A percentile compares a stretch with the other conserved stretches of the same genome.
phyloP scores from a whole-genome alignment of 1,284 basidiomycete genomes.

The Marasmius oreades region DNA sequence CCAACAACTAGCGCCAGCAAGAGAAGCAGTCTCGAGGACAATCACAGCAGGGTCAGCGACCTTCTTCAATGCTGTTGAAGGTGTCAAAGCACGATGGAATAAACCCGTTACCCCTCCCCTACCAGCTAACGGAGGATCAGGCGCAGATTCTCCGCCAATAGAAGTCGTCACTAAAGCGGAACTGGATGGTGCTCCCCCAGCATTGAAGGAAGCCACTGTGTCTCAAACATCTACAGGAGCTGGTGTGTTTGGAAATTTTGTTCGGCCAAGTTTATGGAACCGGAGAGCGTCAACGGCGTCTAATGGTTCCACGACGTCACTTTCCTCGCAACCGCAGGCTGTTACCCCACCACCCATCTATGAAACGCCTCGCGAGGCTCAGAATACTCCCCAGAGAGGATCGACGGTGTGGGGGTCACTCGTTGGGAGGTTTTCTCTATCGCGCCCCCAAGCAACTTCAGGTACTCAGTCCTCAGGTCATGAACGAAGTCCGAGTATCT shows the following conservation, averaged over 20 bases:
- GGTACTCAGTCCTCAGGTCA: neutral
- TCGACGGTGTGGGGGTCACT: neutral
- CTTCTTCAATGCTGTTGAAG: conserved; percentile 85
- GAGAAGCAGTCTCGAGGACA: conserved; percentile 80
- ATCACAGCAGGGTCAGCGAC: conserved; percentile 73
- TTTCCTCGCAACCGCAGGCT: neutral
- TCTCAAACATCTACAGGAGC: neutral
- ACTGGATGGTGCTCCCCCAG: conserved; percentile 2
- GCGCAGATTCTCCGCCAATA: neutral
- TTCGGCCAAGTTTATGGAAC: conserved; percentile 3
- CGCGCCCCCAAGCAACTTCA: neutral
- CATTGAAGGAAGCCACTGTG: neutral
- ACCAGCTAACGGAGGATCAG: neutral
- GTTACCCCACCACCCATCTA: neutral
- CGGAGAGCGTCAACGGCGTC: conserved; percentile 6
- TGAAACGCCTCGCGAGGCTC: neutral
- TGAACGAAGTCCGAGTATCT: neutral
- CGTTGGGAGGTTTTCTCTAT: conserved; percentile 14
- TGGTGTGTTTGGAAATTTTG: neutral
- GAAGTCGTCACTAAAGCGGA: conserved; percentile 13
- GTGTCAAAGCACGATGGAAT: conserved; percentile 73
- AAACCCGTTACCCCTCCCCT: conserved; percentile 39
- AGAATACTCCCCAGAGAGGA: neutral
- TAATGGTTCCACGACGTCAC: neutral
- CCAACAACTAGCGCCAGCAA: conserved; percentile 83